A percentile compares a stretch with the other conserved stretches of the same genome.
Conservation (phyloP, 2,329 filamentous ascomycete genomes). For the Alternaria ventricosa region DNA sequence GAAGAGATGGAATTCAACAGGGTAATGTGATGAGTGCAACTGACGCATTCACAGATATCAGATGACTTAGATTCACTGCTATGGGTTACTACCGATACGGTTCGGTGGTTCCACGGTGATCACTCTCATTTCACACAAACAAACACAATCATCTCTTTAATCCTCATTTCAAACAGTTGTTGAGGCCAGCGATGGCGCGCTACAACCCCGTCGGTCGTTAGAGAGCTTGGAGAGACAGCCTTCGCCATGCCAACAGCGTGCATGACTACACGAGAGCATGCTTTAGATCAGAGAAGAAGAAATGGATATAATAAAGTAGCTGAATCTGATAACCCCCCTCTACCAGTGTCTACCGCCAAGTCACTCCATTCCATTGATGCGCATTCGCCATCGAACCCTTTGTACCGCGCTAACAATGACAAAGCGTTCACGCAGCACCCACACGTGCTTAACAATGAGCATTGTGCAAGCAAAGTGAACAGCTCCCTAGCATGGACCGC, state of each 20-base stretch:
- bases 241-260: too few species aligned
- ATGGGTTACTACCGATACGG: not conserved
- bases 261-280: too few species aligned
- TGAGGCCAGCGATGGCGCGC: too few species aligned
- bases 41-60: not conserved
- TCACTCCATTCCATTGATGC: not conserved
- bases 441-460: not conserved
- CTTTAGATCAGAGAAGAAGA: too few species aligned
- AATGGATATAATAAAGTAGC: too few species aligned
- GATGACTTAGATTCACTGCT: not conserved
- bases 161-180: too few species aligned
- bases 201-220: too few species aligned
- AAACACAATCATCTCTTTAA: too few species aligned
- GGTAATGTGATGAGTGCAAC: not conserved
- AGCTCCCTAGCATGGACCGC: rapidly evolving
- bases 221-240: too few species aligned
- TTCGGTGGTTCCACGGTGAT: not conserved
- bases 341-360: too few species aligned
- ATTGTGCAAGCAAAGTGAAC: not conserved
- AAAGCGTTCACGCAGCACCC: not conserved
- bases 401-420: not conserved
- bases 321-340: too few species aligned
- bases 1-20: not conserved
- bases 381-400: rapidly evolving
- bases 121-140: too few species aligned